Evolutionary conservation across 257 asterid species (phyloP).

Genomic region (Euphrasia confusa): DNA sequence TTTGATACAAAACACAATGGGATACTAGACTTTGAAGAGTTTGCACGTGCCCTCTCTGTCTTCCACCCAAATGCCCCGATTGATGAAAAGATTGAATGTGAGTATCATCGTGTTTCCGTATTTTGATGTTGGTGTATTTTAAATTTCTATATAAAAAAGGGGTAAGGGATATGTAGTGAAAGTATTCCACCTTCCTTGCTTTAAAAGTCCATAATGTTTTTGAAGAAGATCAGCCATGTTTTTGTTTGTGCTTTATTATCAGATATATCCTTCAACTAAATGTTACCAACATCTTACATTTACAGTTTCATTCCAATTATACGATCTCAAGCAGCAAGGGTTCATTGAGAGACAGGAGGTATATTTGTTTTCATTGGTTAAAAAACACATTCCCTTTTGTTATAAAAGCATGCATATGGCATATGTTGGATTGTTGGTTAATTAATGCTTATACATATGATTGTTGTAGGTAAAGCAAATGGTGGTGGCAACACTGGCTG

Average conservation of each 20-base stretch:
- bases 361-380: constrained; percentile 18
- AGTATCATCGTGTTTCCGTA: constrained; percentile 22
- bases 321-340: constrained; percentile 82
- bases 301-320: constrained; percentile 70
- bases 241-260: background rate
- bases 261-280: constrained; percentile 17
- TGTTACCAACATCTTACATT: constrained; percentile 21
- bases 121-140: background rate
- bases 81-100: constrained; percentile 66
- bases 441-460: background rate
- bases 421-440: too few relatives aligned
- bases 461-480: constrained; percentile 77
- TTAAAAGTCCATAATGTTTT: background rate
- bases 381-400: background rate
- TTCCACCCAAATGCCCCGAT: constrained; percentile 73
- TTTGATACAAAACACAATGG: constrained; percentile 69
- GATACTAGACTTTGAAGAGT: constrained; percentile 61
- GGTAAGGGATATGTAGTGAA: constrained; percentile 1
- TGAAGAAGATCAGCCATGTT: background rate
- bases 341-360: constrained; percentile 78
- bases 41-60: constrained; percentile 67
- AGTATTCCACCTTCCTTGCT: background rate
- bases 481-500: constrained; percentile 97
- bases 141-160: background rate
- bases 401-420: background rate